Percentiles rank a stretch among this genome's conserved stretches.
Evolutionary conservation across 495 filamentous ascomycete species (phyloP).

Genomic region (Penicillium tannophilum): DNA sequence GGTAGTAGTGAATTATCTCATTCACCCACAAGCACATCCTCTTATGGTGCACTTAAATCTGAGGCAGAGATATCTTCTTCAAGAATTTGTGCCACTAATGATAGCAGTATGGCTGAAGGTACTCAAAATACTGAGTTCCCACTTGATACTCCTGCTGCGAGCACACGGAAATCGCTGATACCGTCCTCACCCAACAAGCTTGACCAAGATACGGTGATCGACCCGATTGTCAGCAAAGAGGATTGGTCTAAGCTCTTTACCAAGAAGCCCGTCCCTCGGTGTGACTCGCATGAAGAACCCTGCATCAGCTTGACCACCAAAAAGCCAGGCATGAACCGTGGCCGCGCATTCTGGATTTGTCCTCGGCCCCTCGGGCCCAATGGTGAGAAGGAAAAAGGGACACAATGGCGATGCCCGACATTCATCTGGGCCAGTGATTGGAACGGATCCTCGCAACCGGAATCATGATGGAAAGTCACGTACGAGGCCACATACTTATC

Average conservation of each 20-base stretch:
- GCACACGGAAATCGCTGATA: not conserved
- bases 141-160: not conserved
- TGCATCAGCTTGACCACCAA: conserved; percentile 81
- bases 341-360: conserved; percentile 87
- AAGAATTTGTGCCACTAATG: not conserved
- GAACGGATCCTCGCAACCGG: conserved; percentile 43
- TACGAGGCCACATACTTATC: not conserved
- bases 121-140: not conserved
- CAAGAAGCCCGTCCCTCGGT: conserved; percentile 71
- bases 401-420: conserved; percentile 81
- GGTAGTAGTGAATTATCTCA: not conserved
- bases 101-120: not conserved
- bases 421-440: conserved; percentile 94
- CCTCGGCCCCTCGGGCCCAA: conserved; percentile 77
- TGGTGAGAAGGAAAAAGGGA: conserved; percentile 77
- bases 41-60: not conserved
- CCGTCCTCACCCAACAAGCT: not conserved
- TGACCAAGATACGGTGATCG: conserved; percentile 50
- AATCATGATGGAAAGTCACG: not conserved
- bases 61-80: not conserved
- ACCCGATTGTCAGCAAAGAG: conserved; percentile 74
- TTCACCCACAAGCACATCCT: not conserved
- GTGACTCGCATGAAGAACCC: conserved; percentile 81
- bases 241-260: conserved; percentile 86
- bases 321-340: conserved; percentile 83